phyloP scores from a whole-genome alignment of 2,329 filamentous ascomycete species.

The Thelonectria olida region DNA sequence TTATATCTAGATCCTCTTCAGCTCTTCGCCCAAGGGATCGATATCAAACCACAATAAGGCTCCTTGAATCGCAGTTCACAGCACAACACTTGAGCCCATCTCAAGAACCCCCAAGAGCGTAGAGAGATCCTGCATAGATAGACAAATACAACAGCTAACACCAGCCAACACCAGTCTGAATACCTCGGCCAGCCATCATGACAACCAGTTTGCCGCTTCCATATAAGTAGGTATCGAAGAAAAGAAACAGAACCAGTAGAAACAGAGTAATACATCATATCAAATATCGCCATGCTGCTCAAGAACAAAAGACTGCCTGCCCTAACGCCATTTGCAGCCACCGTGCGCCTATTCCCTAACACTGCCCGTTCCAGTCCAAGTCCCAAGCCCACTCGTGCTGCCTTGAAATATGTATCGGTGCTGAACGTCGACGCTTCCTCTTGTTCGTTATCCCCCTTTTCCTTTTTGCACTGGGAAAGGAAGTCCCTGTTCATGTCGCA shows the following conservation, averaged over 20 bases:
- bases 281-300: conserved; percentile 46
- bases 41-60: neutral
- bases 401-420: conserved; percentile 27
- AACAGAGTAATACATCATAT: conserved; percentile 41
- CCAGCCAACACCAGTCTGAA: conserved; percentile 5
- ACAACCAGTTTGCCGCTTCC: conserved; percentile 12
- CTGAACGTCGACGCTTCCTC: conserved; percentile 23
- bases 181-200: neutral
- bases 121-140: neutral
- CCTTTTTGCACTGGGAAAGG: conserved; percentile 8
- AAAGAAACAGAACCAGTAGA: conserved; percentile 25
- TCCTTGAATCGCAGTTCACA: neutral
- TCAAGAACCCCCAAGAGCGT: neutral
- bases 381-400: conserved; percentile 36
- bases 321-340: conserved; percentile 44
- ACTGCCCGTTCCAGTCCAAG: conserved; percentile 32
- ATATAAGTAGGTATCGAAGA: conserved; percentile 22
- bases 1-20: neutral
- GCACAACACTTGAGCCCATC: neutral
- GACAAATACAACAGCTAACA: neutral
- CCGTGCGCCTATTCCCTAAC: conserved; percentile 32
- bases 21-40: neutral
- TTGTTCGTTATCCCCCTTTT: conserved; percentile 9
- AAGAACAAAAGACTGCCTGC: conserved; percentile 40
- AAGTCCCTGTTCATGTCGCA: conserved; percentile 19